Base-by-base conservation (phyloP, 2,329 filamentous ascomycete species). In the Colletotrichum spaethianum region DNA sequence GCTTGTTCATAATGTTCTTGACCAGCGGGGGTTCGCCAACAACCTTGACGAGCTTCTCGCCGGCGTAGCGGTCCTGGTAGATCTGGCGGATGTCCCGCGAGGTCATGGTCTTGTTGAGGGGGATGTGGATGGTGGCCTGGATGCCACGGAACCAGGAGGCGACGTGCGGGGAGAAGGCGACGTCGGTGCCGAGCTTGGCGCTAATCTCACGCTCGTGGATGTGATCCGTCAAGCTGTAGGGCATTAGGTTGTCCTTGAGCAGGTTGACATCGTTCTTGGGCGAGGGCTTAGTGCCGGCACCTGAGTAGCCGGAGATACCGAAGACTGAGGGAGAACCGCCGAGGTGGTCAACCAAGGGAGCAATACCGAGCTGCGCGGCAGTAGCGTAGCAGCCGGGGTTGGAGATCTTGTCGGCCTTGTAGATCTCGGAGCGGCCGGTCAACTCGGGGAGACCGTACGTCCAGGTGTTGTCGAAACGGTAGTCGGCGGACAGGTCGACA, bases 61-160 rank as follows among this genome's bases (percentile, higher is more conserved):
- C 95, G 7, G 96, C 96, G 79, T 98, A 99, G 31, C 96, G 91
- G 78, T 98, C 96, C 83, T 98, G 96, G 87, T 97, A 99, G 70
- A 98, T 86, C 79, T 98, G 94, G 74, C 96, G 91, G 76, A 99
- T 94, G 80, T 98, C 95, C 63, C 96, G 93, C 52, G 94, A 95
- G 3, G 91, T 94, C 93, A 98, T 97, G 73, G 90, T 89, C 83
- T 96, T 89, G 79, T 93, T 93, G 11, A 99, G 87, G 16, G 96
- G 96, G 61, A 98, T 94, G 79, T 91, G 95, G 82, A 98, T 95
- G 48, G 95, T 96, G 83, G 95, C 93, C 80, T 94, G 92, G 77
- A 98, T 98, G 75, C 96, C 96, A 80, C 97, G 93, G 89, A 98
- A 98, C 96, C 95, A 98, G 18, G 93, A 91, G n/a, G 95, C 94